Percentiles rank a stretch among this genome's conserved stretches.
phyloP scores from a whole-genome alignment of 306 rosid species.

The Carpinus viminea region DNA sequence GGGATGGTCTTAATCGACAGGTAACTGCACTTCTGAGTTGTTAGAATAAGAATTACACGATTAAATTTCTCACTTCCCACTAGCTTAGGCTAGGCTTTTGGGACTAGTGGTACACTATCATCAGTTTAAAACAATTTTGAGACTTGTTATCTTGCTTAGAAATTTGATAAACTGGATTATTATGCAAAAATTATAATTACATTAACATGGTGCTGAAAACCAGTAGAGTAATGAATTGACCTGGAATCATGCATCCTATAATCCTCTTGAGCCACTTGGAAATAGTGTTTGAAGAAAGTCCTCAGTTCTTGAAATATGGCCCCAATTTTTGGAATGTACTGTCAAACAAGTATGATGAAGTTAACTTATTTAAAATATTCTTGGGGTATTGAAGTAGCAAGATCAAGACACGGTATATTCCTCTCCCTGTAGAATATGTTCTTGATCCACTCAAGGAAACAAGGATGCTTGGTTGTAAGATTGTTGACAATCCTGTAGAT shows the following conservation, averaged over 20 bases:
- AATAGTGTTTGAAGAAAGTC: background rate
- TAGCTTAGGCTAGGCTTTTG: background rate
- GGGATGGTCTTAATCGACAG: constrained; percentile 90
- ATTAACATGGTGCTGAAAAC: background rate
- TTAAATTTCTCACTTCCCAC: background rate
- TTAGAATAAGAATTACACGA: background rate
- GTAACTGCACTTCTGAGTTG: constrained; percentile 33
- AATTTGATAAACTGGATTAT: background rate
- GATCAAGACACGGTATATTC: too few relatives aligned
- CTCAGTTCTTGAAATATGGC: background rate
- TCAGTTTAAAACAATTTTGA: background rate
- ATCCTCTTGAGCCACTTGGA: constrained; percentile 8
- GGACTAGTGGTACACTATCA: background rate
- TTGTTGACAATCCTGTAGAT: too few relatives aligned
- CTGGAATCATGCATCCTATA: background rate
- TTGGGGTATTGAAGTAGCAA: too few relatives aligned
- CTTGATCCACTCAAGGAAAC: too few relatives aligned
- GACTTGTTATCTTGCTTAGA: background rate
- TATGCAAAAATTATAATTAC: background rate
- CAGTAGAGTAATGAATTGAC: background rate
- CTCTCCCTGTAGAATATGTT: too few relatives aligned
- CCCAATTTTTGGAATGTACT: background rate
- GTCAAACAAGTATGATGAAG: background rate
- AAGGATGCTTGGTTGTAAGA: too few relatives aligned
- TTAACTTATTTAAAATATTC: too few relatives aligned